Base-by-base conservation (phyloP, 2,329 filamentous ascomycete genomes). In the Simplicillium aogashimaense region DNA sequence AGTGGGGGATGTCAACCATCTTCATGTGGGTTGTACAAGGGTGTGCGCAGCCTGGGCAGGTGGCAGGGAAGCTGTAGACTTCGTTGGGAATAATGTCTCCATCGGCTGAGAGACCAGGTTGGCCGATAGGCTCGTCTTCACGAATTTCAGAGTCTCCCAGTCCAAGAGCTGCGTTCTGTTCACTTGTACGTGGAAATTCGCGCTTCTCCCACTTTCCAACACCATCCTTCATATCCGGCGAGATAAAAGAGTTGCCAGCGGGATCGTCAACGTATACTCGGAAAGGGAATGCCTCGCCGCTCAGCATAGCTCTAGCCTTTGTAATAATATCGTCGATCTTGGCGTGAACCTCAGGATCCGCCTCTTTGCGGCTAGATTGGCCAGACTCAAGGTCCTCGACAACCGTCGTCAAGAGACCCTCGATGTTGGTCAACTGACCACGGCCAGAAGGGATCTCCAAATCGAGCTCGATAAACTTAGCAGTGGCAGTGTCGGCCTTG, bases 1-100 rank as follows among this genome's bases (percentile, higher is more conserved):
- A 98, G 65, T 95, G 84, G 1, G 92, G 92, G 46, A 98, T 95
- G 54, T 94, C 87, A 42, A 97, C 87, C 82, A 95, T 94, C 70
- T 95, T 95, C 87, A 95, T 95, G 63, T 95, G 89, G 9, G 94
- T 94, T 4, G 80, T 79, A 64, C 89, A 95, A 4, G 78, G 67
- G 61, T 85, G 85, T 55, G 81, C 81, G 69, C 92, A 98, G 45
- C 86, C 90, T 1, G 92, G 92, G 61, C 92, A 98, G 43, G 80
- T 85, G 7, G 89, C 83, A 3, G 90, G 90, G 65, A 98, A 92
- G 43, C 80, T 81, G 68, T 97, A 97, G 20, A 95, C 84, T 60
- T 95, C 83, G 58, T 94, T 84, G 47, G 94, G 86, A 36, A 92
- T 73, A 52, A 97, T 92, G n/a, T 94, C 83, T 25, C 86, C 82